These are phyloP conservation scores for Rosa lucieae DNA, from an alignment of 306 rosid species.

Conservation along the genomic window DNA sequence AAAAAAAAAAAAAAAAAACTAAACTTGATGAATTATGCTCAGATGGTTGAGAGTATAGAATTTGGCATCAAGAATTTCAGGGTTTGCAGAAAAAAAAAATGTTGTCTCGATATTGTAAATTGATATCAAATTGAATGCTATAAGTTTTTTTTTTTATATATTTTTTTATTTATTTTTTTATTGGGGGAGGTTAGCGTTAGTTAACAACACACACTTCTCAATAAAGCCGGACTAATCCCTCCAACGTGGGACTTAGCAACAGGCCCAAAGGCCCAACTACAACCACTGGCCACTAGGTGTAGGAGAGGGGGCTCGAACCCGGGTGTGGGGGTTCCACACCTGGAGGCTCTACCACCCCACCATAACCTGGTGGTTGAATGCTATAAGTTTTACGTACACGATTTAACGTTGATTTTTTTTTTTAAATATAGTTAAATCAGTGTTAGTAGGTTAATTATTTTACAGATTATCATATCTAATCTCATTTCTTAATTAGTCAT, in stretches of 20 bases:
- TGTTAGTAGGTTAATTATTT: background rate
- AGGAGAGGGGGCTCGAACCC: no score
- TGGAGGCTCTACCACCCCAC: no score
- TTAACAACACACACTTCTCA: no score
- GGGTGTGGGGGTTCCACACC: no score
- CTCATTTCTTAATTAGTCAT: background rate
- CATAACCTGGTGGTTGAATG: background rate
- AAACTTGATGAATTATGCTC: background rate
- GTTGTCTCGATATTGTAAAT: background rate
- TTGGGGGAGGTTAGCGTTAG: no score
- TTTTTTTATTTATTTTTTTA: no score
- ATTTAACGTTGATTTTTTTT: background rate
- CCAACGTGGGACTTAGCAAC: no score
- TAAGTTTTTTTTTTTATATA: background rate
- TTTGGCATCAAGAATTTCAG: background rate
- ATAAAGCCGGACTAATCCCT: no score
- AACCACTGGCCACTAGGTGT: no score
- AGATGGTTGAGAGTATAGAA: background rate
- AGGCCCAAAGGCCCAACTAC: no score
- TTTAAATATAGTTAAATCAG: background rate
- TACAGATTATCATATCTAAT: background rate
- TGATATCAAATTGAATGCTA: background rate
- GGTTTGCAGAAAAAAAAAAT: background rate
- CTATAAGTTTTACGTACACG: background rate
- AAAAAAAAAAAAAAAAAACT: background rate